A percentile compares a stretch with the other conserved stretches of the same genome.
These are phyloP conservation scores for Allium fistulosum DNA, from an alignment of 106 monocot species.

Conservation along the genomic window DNA sequence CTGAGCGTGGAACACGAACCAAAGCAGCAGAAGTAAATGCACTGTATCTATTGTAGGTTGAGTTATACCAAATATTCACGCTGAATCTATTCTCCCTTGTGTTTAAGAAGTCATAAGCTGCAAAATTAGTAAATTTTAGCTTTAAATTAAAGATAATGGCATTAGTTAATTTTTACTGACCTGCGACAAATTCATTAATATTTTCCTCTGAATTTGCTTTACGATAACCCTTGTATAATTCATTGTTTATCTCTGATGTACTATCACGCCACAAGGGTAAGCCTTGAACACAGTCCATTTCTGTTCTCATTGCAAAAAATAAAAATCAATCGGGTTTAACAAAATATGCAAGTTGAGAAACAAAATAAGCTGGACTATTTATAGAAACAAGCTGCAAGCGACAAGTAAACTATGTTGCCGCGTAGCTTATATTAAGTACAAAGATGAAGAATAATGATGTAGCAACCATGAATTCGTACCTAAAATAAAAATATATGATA, in stretches of 20 bases:
- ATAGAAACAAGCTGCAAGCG: too few relatives aligned
- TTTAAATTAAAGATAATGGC: background rate
- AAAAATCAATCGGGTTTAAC: too few relatives aligned
- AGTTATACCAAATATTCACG: slow-evolving; percentile 47
- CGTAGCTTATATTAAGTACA: too few relatives aligned
- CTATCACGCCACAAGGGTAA: slow-evolving; percentile 42
- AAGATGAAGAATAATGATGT: too few relatives aligned
- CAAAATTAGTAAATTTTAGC: background rate
- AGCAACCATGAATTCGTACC: too few relatives aligned
- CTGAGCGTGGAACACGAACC: slow-evolving; percentile 30
- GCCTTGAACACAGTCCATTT: slow-evolving; percentile 34
- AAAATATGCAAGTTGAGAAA: too few relatives aligned
- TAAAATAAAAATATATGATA: too few relatives aligned
- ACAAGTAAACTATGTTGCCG: too few relatives aligned
- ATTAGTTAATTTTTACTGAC: slow-evolving; percentile 5
- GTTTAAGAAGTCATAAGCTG: slow-evolving; percentile 49
- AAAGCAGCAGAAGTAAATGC: slow-evolving; percentile 10
- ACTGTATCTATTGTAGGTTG: slow-evolving; percentile 31
- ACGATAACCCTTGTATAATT: slow-evolving; percentile 46
- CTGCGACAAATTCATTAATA: slow-evolving; percentile 45
- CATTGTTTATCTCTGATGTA: slow-evolving; percentile 37
- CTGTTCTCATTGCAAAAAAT: slow-evolving; percentile 16
- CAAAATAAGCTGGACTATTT: too few relatives aligned
- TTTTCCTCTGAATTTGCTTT: slow-evolving; percentile 29
- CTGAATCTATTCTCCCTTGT: slow-evolving; percentile 27